Evolutionary conservation across 164 flowering plant species (phyloP).

Genomic region (Echeveria elegans): DNA sequence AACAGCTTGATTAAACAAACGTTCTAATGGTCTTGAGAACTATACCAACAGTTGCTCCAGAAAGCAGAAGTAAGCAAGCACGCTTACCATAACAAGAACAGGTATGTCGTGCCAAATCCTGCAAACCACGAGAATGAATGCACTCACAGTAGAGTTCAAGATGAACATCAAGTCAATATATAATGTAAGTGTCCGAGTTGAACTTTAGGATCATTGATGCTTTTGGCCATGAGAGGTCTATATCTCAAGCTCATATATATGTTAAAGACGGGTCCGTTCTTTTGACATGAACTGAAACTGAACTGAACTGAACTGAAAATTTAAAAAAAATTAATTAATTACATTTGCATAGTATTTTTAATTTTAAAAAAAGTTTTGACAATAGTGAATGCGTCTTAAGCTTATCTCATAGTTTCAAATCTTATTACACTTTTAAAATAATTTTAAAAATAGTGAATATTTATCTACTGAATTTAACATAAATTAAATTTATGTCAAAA

Average conservation of each 20-base stretch:
- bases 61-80: constrained; percentile 84
- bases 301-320: too few species aligned
- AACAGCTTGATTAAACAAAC: background rate
- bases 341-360: too few species aligned
- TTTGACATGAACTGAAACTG: too few species aligned
- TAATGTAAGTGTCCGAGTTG: too few species aligned
- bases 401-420: too few species aligned
- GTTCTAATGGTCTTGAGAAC: background rate
- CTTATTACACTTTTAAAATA: too few species aligned
- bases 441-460: too few species aligned
- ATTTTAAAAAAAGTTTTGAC: too few species aligned
- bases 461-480: too few species aligned
- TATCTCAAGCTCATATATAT: background rate
- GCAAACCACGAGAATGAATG: constrained; percentile 16
- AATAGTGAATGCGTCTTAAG: too few species aligned
- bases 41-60: constrained; percentile 79
- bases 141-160: background rate
- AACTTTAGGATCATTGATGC: background rate
- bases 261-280: background rate
- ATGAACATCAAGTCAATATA: background rate
- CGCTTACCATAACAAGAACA: constrained; percentile 76
- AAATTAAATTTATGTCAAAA: too few species aligned
- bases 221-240: background rate
- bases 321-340: too few species aligned
- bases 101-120: constrained; percentile 88